These are phyloP conservation scores for Monilinia laxa DNA, from an alignment of 2,329 filamentous ascomycete genomes.

Conservation along the genomic window DNA sequence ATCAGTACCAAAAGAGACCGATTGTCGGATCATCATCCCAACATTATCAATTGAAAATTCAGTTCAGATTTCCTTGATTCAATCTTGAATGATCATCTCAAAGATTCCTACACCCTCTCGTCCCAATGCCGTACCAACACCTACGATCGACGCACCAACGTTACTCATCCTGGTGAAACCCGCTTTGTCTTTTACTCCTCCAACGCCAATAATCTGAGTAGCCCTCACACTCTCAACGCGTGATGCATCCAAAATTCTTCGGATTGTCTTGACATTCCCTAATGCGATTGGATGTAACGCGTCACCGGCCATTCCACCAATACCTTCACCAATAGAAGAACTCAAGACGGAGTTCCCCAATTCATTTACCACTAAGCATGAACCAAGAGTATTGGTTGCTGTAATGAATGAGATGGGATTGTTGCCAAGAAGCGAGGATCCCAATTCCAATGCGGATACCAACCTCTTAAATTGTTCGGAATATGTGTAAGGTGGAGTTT, in stretches of 20 bases:
- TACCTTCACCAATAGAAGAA: conserved; percentile 54
- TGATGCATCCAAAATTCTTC: conserved; percentile 53
- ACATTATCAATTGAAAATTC: background rate
- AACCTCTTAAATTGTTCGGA: conserved; percentile 61
- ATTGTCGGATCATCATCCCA: no score
- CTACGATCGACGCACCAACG: conserved; percentile 66
- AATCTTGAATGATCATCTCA: conserved; percentile 49
- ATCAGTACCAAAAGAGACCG: no score
- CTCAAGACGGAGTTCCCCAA: conserved; percentile 44
- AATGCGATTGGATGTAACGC: conserved; percentile 71
- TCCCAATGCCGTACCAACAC: conserved; percentile 68
- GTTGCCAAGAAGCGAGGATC: conserved; percentile 26
- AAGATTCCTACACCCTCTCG: conserved; percentile 63
- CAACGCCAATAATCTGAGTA: conserved; percentile 68
- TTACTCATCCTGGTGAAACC: conserved; percentile 65
- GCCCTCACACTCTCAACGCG: conserved; percentile 47
- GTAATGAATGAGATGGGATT: conserved; percentile 66
- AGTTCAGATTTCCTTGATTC: background rate
- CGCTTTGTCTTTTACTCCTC: conserved; percentile 64
- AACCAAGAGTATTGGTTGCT: conserved; percentile 72
- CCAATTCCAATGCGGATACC: conserved; percentile 48
- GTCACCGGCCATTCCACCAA: conserved; percentile 71
- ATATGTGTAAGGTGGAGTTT: conserved; percentile 76
- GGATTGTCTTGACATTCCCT: conserved; percentile 72
- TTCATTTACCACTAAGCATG: conserved; percentile 56